Evolutionary conservation across 2,329 filamentous ascomycete species (phyloP).

Genomic region (Rhynchosporium graminicola): DNA sequence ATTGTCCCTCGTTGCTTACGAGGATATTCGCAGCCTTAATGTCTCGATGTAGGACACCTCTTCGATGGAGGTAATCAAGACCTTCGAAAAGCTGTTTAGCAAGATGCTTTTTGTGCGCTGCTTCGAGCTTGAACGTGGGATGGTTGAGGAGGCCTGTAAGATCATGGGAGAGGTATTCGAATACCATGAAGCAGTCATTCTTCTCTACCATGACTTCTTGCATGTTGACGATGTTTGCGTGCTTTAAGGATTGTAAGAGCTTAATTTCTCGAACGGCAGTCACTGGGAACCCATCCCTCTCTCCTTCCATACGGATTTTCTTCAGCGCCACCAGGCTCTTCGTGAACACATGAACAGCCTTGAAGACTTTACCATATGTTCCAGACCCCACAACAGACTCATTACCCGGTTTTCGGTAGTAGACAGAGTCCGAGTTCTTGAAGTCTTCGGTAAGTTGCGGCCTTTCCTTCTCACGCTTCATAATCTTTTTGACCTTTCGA

Average conservation of each 20-base stretch:
- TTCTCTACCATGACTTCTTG: conserved; percentile 97
- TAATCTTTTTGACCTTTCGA: conserved; percentile 64
- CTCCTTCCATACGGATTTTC: conserved; percentile 90
- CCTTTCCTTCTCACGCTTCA: conserved; percentile 70
- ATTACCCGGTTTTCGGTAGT: conserved; percentile 94
- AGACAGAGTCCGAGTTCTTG: conserved; percentile 81
- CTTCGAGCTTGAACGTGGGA: conserved; percentile 82
- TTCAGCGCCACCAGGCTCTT: conserved; percentile 82
- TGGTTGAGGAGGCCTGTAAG: conserved; percentile 94
- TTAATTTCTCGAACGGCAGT: conserved; percentile 92
- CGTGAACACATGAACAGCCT: conserved; percentile 90
- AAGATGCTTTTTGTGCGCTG: conserved; percentile 88
- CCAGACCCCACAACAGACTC: conserved; percentile 95
- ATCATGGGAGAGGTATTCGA: conserved; percentile 96
- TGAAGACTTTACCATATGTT: conserved; percentile 95
- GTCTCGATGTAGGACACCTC: conserved; percentile 93
- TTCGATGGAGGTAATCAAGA: conserved; percentile 86
- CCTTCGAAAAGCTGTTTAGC: conserved; percentile 92
- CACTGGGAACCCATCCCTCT: conserved; percentile 87
- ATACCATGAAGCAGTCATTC: conserved; percentile 99
- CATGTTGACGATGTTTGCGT: conserved; percentile 79
- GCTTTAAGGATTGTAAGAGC: conserved; percentile 80
- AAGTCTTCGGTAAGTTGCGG: conserved; percentile 73
- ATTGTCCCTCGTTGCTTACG: conserved; percentile 81
- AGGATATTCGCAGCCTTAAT: conserved; percentile 99